Evolutionary conservation across 1,139 yeast genomes (phyloP), one percentile per base, ranked within the genome.

Genomic region (Debaryomyces nepalensis): DNA sequence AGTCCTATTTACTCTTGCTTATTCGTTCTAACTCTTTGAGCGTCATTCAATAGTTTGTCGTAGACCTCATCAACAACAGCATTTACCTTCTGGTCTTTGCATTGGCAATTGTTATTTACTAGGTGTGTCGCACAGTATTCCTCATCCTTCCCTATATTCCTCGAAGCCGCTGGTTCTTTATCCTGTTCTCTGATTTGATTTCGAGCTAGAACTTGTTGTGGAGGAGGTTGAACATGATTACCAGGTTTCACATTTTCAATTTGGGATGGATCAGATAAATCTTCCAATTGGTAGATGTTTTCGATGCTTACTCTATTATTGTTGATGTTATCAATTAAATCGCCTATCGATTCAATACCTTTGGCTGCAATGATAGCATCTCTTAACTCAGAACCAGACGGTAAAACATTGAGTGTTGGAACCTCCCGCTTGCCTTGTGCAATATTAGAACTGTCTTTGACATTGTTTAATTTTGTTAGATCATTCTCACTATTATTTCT

Each of bases 351-450:
- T 46, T 82, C 83, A 42, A 85, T 79, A 43, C 95, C 95, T 55
- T 86, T 86, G 3, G 91, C 91, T 43, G 81, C 79, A 41, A 86
- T 81, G 34, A 86, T 83, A 0, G 93, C 90, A 47, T 84, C 87
- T 46, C 95, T 70, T 30, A 87, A 67, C 57, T 86, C 90, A 3
- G 83, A 75, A 14, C 95, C 95, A 0, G 91, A 80, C 1, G 91
- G 91, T 39, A 85, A 69, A 39, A 68, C 68, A 43, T 68, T 70
- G 31, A 73, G 59, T 2, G 64, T 54, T 2, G 77, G 76, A 3
- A 61, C 46, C 10, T 58, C 61, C 26, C 52, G 53, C n/a, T 53
- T 45, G n/a, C 50, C 49, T 12, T 38, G 47, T 29, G 40, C 16
- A 29, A 26, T 42, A 21, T 24, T 26, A 7, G 37, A 14, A 14